Base-by-base conservation (phyloP, 2,329 filamentous ascomycete genomes). In the Aspergillus calidoustus region DNA sequence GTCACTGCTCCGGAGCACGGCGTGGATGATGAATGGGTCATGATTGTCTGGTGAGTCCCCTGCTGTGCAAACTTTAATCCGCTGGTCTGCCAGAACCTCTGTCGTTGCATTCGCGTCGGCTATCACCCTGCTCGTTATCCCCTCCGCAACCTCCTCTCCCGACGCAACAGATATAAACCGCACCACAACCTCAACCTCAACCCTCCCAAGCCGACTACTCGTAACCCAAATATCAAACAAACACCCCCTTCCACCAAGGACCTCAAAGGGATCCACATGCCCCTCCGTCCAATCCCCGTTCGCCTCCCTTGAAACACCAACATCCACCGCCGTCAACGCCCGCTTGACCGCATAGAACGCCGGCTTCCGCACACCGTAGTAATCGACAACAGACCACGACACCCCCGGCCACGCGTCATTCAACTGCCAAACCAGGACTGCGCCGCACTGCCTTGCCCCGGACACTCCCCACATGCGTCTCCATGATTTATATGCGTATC, bases 321-420 rank as follows among this genome's bases (percentile, higher is more conserved):
- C 77, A 0, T 84, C 85, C 47, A 88, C 76, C 1, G 84, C 84
- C 22, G 82, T 83, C 58, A 88, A 74, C 3, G 84, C 84, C 38
- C 86, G 79, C 60, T 83, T 82, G 71, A 87, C 84, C 3, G 85
- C 83, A 66, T 87, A 88, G 72, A 86, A 88, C 28, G 85, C 84
- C 30, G 84, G 84, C 72, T 88, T 88, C 51, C 85, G 86, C 22
- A 85, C 81, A 50, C 83, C 79, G 69, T 84, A 87, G 71, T 87
- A 88, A 71, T 88, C 86, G 22, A 85, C 82, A 64, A 88, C 87
- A 3, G 85, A 81, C 86, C 86, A 88, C 5, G 84, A 86, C 31
- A 84, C 87, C 19, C 84, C 83, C 2, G 86, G 86, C 85, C 85
- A 88, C 74, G 79, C 81, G 60, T 82, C 80, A 52, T 82, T 81